phyloP scores from a whole-genome alignment of 345 rosid genomes.

The Xanthoceras sorbifolium region DNA sequence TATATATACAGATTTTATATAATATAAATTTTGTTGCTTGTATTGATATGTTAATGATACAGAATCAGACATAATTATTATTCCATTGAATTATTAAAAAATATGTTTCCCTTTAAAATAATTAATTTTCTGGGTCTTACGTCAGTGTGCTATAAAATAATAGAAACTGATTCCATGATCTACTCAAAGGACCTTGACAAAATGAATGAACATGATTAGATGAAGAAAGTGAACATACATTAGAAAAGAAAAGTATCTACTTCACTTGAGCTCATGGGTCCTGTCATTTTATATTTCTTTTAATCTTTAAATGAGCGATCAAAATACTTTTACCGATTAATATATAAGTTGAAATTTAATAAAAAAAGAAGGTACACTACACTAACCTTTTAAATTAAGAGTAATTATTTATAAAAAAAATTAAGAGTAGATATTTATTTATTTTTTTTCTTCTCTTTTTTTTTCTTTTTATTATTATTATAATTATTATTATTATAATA shows the following conservation, averaged over 20 bases:
- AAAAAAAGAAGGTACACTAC: no score
- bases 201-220: constrained; percentile 7
- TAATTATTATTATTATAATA: constrained; percentile 11
- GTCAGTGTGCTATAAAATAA: constrained; percentile 13
- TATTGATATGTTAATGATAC: not conserved
- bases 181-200: constrained; percentile 12
- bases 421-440: no score
- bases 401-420: no score
- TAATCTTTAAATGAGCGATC: no score
- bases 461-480: no score
- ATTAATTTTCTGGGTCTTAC: not conserved
- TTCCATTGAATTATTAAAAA: constrained; percentile 13
- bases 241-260: constrained; percentile 26
- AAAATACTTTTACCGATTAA: no score
- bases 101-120: constrained; percentile 9
- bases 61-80: constrained; percentile 8
- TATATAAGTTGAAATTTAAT: no score
- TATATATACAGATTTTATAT: not conserved
- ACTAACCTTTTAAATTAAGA: no score
- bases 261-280: constrained; percentile 18
- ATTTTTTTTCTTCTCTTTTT: no score
- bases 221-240: not conserved
- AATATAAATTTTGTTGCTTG: not conserved
- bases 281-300: no score
- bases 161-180: not conserved